Evolutionary conservation across 306 rosid genomes (phyloP).

Genomic region (Casuarina glauca): DNA sequence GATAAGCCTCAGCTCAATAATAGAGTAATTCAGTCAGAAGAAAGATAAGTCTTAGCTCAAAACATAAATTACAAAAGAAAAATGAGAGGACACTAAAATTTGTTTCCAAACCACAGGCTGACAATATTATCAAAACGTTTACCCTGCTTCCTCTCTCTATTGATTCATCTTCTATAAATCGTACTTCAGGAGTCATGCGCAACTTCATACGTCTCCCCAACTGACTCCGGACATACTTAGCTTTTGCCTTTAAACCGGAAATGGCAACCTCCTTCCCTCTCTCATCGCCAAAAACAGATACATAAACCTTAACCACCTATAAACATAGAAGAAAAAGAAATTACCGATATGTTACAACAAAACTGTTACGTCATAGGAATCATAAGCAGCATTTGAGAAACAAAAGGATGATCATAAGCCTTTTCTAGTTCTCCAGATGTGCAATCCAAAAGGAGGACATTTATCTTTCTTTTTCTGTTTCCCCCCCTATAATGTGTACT

Average conservation of each 20-base stretch:
- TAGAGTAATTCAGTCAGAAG: neutral
- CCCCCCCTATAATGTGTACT: neutral
- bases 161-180: conserved; percentile 86
- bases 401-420: neutral
- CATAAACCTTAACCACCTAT: conserved; percentile 86
- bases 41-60: neutral
- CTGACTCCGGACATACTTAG: conserved; percentile 77
- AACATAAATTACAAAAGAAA: conserved; percentile 1
- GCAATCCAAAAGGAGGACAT: neutral
- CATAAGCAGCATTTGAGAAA: neutral
- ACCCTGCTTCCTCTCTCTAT: conserved; percentile 98
- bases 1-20: neutral
- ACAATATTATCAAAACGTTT: conserved; percentile 4
- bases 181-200: conserved; percentile 87
- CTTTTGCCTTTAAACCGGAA: conserved; percentile 88
- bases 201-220: conserved; percentile 88
- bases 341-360: conserved; percentile 3
- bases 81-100: neutral
- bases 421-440: neutral
- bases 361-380: neutral
- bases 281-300: conserved; percentile 92
- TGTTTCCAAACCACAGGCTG: neutral
- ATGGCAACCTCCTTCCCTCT: conserved; percentile 90
- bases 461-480: too few relatives aligned
- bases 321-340: conserved; percentile 6